Percentiles rank a stretch among this genome's conserved stretches.
Evolutionary conservation across 805 yeast species (phyloP).

Genomic region (Nakazawaea holstii): DNA sequence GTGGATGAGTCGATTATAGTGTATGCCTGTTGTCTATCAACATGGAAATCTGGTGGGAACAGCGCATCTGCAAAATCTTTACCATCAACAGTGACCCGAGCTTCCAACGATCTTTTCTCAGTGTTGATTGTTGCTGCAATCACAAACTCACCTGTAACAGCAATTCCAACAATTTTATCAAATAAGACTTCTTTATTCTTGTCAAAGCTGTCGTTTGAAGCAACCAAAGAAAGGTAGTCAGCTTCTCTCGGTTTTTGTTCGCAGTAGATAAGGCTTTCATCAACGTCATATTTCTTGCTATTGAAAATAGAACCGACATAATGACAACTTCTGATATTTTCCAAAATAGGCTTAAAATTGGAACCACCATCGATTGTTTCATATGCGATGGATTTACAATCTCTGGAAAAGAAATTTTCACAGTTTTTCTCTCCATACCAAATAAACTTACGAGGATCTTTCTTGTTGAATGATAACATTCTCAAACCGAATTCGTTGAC

Average conservation of each 20-base stretch:
- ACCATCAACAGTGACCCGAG: slow-evolving; percentile 80
- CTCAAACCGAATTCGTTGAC: slow-evolving; percentile 30
- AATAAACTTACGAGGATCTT: slow-evolving; percentile 52
- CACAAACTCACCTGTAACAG: slow-evolving; percentile 63
- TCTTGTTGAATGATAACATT: slow-evolving; percentile 59
- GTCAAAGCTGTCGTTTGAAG: slow-evolving; percentile 51
- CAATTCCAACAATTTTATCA: slow-evolving; percentile 65
- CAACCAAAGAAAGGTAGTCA: slow-evolving; percentile 22
- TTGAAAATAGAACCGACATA: slow-evolving; percentile 57
- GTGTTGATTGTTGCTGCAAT: slow-evolving; percentile 62
- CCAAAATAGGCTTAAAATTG: slow-evolving; percentile 48
- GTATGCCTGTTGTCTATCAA: slow-evolving; percentile 62
- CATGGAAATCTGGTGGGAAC: slow-evolving; percentile 63
- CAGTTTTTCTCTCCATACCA: slow-evolving; percentile 65
- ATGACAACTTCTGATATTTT: slow-evolving; percentile 55
- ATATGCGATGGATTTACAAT: slow-evolving; percentile 56
- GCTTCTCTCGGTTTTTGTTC: slow-evolving; percentile 34
- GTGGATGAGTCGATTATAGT: slow-evolving; percentile 74
- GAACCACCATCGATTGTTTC: slow-evolving; percentile 66
- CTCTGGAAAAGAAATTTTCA: slow-evolving; percentile 30
- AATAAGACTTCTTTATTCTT: slow-evolving; percentile 35
- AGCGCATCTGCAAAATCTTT: slow-evolving; percentile 66
- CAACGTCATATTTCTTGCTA: slow-evolving; percentile 17
- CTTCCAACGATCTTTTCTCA: slow-evolving; percentile 46
- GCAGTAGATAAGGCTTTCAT: slow-evolving; percentile 60